A percentile compares a stretch with the other conserved stretches of the same genome.
Evolutionary conservation across 2,329 filamentous ascomycete genomes (phyloP).

Genomic region (Nemania serpens): DNA sequence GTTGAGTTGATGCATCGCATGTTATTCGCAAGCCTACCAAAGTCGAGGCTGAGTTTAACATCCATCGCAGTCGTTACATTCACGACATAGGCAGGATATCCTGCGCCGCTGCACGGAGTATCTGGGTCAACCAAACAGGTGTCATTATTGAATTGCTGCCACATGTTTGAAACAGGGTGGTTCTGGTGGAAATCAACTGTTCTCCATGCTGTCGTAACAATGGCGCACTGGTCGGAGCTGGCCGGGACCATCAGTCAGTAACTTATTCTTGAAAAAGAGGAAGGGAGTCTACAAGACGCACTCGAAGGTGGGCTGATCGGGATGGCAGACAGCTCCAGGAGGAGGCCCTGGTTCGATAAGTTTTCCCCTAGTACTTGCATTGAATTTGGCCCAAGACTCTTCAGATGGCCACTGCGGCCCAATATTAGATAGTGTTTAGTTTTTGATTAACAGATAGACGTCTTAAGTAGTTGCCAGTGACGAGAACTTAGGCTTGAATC

Average conservation of each 20-base stretch:
- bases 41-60: conserved; percentile 47
- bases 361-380: conserved; percentile 49
- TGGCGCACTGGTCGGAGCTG: conserved; percentile 39
- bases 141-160: conserved; percentile 54
- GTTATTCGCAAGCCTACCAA: conserved; percentile 43
- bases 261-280: neutral
- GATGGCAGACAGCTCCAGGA: conserved; percentile 52
- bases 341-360: conserved; percentile 48
- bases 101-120: conserved; percentile 45
- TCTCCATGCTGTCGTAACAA: conserved; percentile 40
- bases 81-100: conserved; percentile 49
- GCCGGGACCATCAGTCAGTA: neutral
- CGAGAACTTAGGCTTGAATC: neutral
- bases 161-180: conserved; percentile 45
- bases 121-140: conserved; percentile 52
- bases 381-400: conserved; percentile 51
- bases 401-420: conserved; percentile 51
- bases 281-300: conserved; percentile 1
- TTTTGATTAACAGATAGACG: neutral
- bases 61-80: conserved; percentile 45
- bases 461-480: too few relatives aligned
- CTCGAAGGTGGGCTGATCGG: conserved; percentile 41
- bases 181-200: conserved; percentile 45
- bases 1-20: neutral
- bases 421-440: conserved; percentile 4